These are phyloP conservation scores for Saururus chinensis DNA, from an alignment of 164 flowering plant genomes.

Conservation along the genomic window DNA sequence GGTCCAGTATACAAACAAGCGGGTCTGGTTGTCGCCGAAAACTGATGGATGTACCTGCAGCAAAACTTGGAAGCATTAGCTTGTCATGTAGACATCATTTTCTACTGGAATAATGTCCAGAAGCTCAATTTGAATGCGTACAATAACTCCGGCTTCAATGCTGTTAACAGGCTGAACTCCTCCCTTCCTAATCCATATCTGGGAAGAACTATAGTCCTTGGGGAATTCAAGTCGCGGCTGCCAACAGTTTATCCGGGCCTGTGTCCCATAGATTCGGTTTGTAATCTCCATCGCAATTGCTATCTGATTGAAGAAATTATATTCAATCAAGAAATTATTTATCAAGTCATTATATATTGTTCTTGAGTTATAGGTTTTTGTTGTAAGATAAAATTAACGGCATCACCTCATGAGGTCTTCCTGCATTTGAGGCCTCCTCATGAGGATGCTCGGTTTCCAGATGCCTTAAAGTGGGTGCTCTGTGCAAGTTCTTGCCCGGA, in stretches of 20 bases:
- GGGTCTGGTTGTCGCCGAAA: background rate
- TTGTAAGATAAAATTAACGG: background rate
- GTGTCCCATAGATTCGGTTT: background rate
- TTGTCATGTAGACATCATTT: background rate
- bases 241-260: background rate
- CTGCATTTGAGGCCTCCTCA: background rate
- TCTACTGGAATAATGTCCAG: no score
- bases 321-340: no score
- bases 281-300: background rate
- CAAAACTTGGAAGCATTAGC: background rate
- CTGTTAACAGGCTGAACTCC: background rate
- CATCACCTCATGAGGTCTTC: background rate
- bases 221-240: background rate
- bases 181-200: background rate
- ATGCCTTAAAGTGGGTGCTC: background rate
- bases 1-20: background rate
- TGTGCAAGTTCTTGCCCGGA: background rate
- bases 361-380: no score
- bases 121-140: background rate
- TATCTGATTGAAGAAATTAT: background rate
- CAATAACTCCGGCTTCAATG: background rate
- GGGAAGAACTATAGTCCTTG: background rate
- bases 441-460: background rate
- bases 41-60: background rate
- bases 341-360: no score